Base-by-base conservation (phyloP, 371 early-diverging fungal species). In the Choanephora cucurbitarum region DNA sequence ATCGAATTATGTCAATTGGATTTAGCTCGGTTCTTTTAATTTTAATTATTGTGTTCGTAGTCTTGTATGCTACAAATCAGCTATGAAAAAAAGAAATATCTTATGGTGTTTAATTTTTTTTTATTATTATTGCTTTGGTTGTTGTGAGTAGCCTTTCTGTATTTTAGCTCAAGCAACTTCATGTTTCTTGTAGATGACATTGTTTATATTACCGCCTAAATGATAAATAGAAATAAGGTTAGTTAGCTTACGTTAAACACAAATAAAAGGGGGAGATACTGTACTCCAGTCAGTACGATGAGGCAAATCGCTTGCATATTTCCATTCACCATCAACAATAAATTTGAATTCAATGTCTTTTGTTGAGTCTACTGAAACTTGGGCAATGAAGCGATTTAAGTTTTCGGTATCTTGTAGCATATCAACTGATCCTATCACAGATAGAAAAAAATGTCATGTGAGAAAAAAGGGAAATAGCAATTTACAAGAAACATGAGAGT, bases 271-370 rank as follows among this genome's bases (percentile, higher is more conserved):
- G 42, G 37, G 11, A 14, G n/a, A 47, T 9, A 51, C 59, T 62
- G 3, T 67, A 59, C 67, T 55, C 44, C 44, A 50, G 32, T 67
- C 67, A 19, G 41, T 52, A 22, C 62, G 50, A 45, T 58, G 55
- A 32, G 55, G 67, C 47, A 63, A 62, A 62, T 78, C 73, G 22
- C 48, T 49, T 3, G 76, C 75, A 60, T 73, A 73, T 21, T 57
- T 50, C 80, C 80, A 80, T 19, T 66, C 69, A 0, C 76, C 78
- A 63, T 80, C 80, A 4, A 80, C 75, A 6, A 80, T 66, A 43
- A 77, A 80, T 31, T 80, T 80, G 66, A 64, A 72, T 59, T 50
- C 47, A 14, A 51, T 49, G 32, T 57, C 56, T 40, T 45, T 51
- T 8, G 63, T 64, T 28, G 64, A 46, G 43, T 69, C 69, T 47